A percentile compares a stretch with the other conserved stretches of the same genome.
Conservation (phyloP, 257 asterid genomes). For the Petunia secreta region DNA sequence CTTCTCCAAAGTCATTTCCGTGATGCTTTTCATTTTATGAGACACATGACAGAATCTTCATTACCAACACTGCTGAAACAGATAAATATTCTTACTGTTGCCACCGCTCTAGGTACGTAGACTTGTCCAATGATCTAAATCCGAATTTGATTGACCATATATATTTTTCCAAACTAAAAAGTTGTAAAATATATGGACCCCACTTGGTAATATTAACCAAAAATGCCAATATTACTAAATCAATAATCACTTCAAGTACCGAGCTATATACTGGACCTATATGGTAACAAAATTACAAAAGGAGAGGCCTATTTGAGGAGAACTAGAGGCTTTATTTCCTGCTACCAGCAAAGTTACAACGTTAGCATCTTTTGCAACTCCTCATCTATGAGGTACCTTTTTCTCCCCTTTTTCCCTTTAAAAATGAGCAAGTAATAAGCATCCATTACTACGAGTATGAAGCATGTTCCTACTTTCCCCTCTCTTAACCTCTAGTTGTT, state of each 20-base stretch:
- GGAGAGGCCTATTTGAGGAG: background rate
- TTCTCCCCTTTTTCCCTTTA: too few relatives aligned
- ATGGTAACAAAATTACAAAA: background rate
- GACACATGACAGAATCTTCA: background rate
- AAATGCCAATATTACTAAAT: background rate
- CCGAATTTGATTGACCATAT: background rate
- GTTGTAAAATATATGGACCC: slow-evolving; percentile 5
- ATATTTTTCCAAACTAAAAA: background rate
- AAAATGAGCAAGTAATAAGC: too few relatives aligned
- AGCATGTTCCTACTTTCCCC: too few relatives aligned
- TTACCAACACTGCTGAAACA: slow-evolving; percentile 10
- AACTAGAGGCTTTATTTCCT: slow-evolving; percentile 6
- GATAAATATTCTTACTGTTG: background rate
- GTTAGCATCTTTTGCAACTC: too few relatives aligned
- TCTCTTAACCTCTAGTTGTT: too few relatives aligned
- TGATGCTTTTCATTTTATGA: background rate
- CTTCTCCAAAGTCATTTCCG: background rate
- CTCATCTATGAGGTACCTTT: too few relatives aligned
- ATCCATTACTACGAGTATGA: too few relatives aligned
- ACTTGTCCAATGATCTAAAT: background rate
- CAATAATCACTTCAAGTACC: background rate
- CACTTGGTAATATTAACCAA: background rate
- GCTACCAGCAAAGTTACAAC: too few relatives aligned
- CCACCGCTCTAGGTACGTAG: background rate
- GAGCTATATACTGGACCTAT: background rate